A percentile compares a stretch with the other conserved stretches of the same genome.
Conservation (phyloP, 768 basidiomycete genomes). For the Myochromella boudieri region DNA sequence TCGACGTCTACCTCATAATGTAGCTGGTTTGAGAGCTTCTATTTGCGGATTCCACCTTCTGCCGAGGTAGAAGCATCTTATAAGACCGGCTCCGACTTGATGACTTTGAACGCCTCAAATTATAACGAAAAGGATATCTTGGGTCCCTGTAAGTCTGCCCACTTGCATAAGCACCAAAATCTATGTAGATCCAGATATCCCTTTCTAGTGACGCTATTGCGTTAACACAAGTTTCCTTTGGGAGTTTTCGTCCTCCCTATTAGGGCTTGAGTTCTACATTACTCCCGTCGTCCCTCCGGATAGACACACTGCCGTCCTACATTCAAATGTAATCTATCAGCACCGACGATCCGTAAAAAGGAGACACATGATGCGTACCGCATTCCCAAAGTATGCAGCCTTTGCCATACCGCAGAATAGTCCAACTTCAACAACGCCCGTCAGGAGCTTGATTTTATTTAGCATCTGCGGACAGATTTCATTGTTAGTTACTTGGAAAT, state of each 20-base stretch:
- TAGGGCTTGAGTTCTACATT: no score
- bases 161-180: no score
- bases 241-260: no score
- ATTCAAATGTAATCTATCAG: background rate
- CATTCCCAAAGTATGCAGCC: constrained; percentile 96
- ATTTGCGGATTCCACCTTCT: background rate
- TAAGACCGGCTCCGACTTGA: no score
- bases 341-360: background rate
- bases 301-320: constrained; percentile 73
- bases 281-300: constrained; percentile 54
- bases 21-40: background rate
- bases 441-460: constrained; percentile 85
- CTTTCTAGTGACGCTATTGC: no score
- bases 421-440: constrained; percentile 98
- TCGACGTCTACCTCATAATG: constrained; percentile 71
- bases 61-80: constrained; percentile 21
- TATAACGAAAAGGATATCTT: no score
- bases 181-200: no score
- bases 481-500: background rate
- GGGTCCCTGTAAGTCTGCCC: no score
- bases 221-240: no score
- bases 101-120: no score
- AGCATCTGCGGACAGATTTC: constrained; percentile 56
- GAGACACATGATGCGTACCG: constrained; percentile 39
- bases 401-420: constrained; percentile 92